phyloP scores from a whole-genome alignment of 2,329 filamentous ascomycete species.

The Decorospora gaudefroyi region DNA sequence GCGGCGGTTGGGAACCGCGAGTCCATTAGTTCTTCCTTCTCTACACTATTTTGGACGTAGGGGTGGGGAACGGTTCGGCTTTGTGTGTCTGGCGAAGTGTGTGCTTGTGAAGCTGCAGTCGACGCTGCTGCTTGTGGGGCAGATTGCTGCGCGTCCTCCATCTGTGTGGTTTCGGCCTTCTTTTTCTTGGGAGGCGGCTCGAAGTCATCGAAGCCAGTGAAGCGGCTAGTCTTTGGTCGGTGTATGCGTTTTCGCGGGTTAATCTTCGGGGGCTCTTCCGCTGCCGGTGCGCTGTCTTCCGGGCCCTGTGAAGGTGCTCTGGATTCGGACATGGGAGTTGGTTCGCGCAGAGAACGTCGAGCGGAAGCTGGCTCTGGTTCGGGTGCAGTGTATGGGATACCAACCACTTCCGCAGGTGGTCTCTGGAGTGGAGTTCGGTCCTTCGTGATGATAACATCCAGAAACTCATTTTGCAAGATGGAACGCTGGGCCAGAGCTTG shows the following conservation, averaged over 20 bases:
- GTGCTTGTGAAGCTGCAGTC: slow-evolving; percentile 16
- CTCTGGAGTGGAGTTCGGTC: slow-evolving; percentile 74
- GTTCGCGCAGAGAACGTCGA: slow-evolving; percentile 21
- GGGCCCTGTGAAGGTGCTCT: slow-evolving; percentile 25
- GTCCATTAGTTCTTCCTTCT: slow-evolving; percentile 65
- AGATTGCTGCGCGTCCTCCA: slow-evolving; percentile 34
- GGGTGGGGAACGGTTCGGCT: slow-evolving; percentile 31
- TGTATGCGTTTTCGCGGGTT: slow-evolving; percentile 40
- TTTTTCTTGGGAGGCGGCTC: slow-evolving; percentile 39
- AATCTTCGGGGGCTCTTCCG: slow-evolving; percentile 29
- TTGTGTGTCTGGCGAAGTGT: slow-evolving; percentile 27
- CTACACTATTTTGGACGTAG: slow-evolving; percentile 47
- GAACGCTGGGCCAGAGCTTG: slow-evolving; percentile 76
- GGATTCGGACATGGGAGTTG: slow-evolving; percentile 23
- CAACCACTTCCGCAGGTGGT: slow-evolving; percentile 57
- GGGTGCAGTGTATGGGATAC: slow-evolving; percentile 25
- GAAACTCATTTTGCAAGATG: slow-evolving; percentile 86
- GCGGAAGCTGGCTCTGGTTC: slow-evolving; percentile 16
- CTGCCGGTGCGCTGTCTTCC: slow-evolving; percentile 19
- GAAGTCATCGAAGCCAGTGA: slow-evolving; percentile 73
- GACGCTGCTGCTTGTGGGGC: slow-evolving; percentile 4
- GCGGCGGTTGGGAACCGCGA: slow-evolving; percentile 75
- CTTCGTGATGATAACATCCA: slow-evolving; percentile 84
- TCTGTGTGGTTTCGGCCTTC: slow-evolving; percentile 34
- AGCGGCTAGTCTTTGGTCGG: slow-evolving; percentile 56